A percentile compares a stretch with the other conserved stretches of the same genome.
These are phyloP conservation scores for Penicillium sp. DNA, from an alignment of 2,329 filamentous ascomycete species.

Conservation along the genomic window DNA sequence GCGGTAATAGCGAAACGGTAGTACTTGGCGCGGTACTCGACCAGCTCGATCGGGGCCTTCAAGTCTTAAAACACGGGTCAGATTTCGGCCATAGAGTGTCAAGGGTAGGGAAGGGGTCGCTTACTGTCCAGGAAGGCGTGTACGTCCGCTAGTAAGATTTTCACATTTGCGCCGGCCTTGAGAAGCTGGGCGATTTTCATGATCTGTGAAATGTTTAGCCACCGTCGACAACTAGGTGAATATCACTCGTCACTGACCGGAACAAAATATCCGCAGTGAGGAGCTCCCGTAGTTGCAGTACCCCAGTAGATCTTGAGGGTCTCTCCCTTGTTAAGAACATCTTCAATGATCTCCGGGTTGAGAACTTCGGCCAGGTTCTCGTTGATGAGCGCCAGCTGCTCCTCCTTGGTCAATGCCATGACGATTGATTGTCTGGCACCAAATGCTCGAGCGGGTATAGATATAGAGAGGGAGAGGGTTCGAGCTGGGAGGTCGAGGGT, in stretches of 20 bases:
- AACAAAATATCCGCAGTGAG: slow-evolving; percentile 81
- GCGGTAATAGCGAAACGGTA: slow-evolving; percentile 73
- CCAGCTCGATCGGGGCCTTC: slow-evolving; percentile 83
- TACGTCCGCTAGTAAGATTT: slow-evolving; percentile 65
- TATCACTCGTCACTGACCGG: slow-evolving; percentile 48
- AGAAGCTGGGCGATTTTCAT: slow-evolving; percentile 89
- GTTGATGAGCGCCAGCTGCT: slow-evolving; percentile 50
- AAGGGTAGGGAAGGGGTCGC: neutral
- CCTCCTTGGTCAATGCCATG: neutral
- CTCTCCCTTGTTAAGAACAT: slow-evolving; percentile 27
- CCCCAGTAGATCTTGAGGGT: slow-evolving; percentile 35
- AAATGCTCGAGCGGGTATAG: neutral
- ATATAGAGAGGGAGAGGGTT: neutral
- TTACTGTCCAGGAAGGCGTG: slow-evolving; percentile 50
- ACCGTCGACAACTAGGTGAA: neutral
- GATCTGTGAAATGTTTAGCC: neutral
- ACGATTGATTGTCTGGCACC: neutral
- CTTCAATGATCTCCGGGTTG: slow-evolving; percentile 56
- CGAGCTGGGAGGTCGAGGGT: neutral
- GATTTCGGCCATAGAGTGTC: neutral
- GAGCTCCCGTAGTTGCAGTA: slow-evolving; percentile 75
- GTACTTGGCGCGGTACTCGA: slow-evolving; percentile 76
- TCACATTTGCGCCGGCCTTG: slow-evolving; percentile 75
- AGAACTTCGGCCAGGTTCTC: slow-evolving; percentile 78
- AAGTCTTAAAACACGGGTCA: slow-evolving; percentile 19